Evolutionary conservation across 2,329 filamentous ascomycete genomes (phyloP), one percentile per base, ranked within the genome.

Genomic region (Talaromyces sp.): DNA sequence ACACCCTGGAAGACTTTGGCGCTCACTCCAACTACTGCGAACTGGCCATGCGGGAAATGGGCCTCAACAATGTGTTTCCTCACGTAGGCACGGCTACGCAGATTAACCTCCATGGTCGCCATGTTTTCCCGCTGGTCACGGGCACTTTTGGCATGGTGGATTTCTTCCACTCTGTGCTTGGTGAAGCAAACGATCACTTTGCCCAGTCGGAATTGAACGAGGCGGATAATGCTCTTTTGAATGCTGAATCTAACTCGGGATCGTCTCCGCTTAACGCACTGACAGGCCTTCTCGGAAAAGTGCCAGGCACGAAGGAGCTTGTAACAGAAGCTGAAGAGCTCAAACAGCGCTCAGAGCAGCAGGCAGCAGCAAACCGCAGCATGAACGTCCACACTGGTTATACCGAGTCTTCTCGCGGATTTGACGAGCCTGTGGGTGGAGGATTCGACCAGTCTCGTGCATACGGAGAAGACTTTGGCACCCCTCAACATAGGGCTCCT

Each of bases 11-110:
- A 84, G 93, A 95, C 84, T 80, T 80, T 65, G 87, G 88, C 55
- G 90, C 90, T 1, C 90, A 93, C 75, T 92, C 88, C 71, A 93
- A 93, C 76, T 95, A 93, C 75, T 88, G 87, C 68, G 91, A 95
- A 74, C 82, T 93, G 63, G 88, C 84, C 4, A 81, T 95, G 30
- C 84, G 88, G 30, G 91, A 95, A 71, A 80, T 91, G 63, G 89
- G 89, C 1, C 84, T 86, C 68, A 75, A 79, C 57, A 82, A 85
- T 32, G 86, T 93, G 22, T 93, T 92, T 67, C 79, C 90, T 7
- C 90, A 93, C 70, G 89, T 87, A 58, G 91, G 91, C n/a, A 73
- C 77, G 2, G 77, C 78, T 9, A 85, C 89, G 0, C 82, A 90
- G 71, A 87, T 92, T 64, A 85, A 85, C 65, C 71, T 91, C 30